Evolutionary conservation across 208 protist genomes (phyloP), one percentile per base, ranked within the genome.

Genomic region (Giardia muris): DNA sequence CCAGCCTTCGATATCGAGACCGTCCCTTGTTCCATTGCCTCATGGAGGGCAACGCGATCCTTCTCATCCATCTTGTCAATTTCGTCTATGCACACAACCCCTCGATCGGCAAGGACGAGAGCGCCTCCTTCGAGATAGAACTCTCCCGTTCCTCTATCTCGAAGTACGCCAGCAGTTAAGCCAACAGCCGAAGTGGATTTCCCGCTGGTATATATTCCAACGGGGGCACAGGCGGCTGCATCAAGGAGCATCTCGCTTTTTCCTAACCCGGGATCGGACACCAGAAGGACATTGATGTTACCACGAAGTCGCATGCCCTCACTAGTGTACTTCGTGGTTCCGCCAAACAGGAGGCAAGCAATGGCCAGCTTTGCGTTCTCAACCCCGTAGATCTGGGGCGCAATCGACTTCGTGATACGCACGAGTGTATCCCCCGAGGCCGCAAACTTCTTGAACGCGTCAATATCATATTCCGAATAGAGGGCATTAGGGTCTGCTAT

Each of bases 11-110:
- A 22, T 46, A 95, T 92, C 46, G 92, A 94, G 45, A 95, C 94
- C 1, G 93, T 94, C 67, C 94, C 96, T 94, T 97, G 96, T 93
- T 99, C 98, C 99, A 99, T 99, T 30, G 98, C 98, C 95, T 99
- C 98, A 95, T 99, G 98, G 93, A 99, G 99, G 2, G 98, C 98
- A 0, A 99, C 98, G 87, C 97, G 96, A 92, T 96, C 98, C 93
- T 97, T 94, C 10, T 97, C 96, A 47, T 97, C 94, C 98, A 99
- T 99, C 95, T 99, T 99, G 94, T 99, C 99, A 96, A 99, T 99
- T 96, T 99, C 99, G 95, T 99, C 99, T 92, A 99, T 99, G 95
- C 98, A 99, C 0, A 99, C 97, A n/a, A 99, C 95, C 46, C 99
- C 99, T 45, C 98, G 97, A 93, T 99, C 98, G 0, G 98, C 98